phyloP scores from a whole-genome alignment of 1,284 basidiomycete species.

The Trichosporon faecale region DNA sequence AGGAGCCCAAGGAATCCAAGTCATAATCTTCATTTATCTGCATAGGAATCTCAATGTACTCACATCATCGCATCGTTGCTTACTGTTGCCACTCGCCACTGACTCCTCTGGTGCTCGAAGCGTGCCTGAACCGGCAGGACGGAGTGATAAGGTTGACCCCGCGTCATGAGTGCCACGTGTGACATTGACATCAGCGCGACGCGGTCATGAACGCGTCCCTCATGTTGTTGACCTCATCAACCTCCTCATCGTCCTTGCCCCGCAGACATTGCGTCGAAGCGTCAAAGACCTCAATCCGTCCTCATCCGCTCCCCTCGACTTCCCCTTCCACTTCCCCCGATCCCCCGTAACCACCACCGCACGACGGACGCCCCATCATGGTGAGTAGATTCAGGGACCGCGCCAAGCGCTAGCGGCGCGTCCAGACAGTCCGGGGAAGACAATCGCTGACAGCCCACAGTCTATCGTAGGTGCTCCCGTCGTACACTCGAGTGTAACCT shows the following conservation, averaged over 20 bases:
- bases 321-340: not conserved
- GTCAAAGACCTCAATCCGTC: not conserved
- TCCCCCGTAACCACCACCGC: not conserved
- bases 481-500: not conserved
- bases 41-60: slow-evolving; percentile 6
- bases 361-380: slow-evolving; percentile 11
- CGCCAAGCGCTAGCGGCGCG: not conserved
- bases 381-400: slow-evolving; percentile 6
- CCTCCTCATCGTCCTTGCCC: not conserved
- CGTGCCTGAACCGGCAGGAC: not conserved
- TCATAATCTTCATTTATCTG: not conserved
- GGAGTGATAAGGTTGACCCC: not conserved
- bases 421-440: not conserved
- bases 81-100: not conserved
- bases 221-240: slow-evolving; percentile 6
- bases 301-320: not conserved
- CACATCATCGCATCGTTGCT: not conserved
- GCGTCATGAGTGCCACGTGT: slow-evolving; percentile 2
- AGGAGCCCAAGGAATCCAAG: slow-evolving; percentile 1
- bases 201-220: slow-evolving; percentile 12
- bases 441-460: slow-evolving; percentile 22
- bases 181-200: slow-evolving; percentile 7
- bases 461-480: slow-evolving; percentile 38
- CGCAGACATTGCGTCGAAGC: not conserved
- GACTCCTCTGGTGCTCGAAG: too few relatives aligned